Evolutionary conservation across 2,329 filamentous ascomycete genomes (phyloP), one percentile per base, ranked within the genome.

Genomic region (Aaosphaeria arxii): DNA sequence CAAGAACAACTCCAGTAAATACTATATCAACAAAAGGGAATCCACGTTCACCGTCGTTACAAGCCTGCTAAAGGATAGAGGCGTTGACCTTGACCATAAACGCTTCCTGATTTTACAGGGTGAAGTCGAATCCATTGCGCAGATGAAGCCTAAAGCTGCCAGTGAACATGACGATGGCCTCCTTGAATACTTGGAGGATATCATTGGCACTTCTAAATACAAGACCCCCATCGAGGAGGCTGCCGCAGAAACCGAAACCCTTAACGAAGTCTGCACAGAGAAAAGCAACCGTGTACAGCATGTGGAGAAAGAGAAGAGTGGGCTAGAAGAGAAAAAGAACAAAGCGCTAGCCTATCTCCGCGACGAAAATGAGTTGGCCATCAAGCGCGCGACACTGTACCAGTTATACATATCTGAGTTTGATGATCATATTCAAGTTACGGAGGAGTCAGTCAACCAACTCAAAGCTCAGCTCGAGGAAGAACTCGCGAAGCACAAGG

Each of bases 151-250:
- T 13, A 99, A 99, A 71, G 94, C 95, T 4, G 86, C 82, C 39
- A 92, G 89, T 59, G 94, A 99, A 69, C 92, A 97, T 64, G 94
- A 99, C 52, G 94, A 99, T 62, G 94, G 94, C 9, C 81, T 99
- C 4, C 79, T 99, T 13, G 94, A 99, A 70, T 99, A 99, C 56
- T 82, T 99, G 0, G 94, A 99, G 69, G 94, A 99, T 63, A 99
- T 99, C 52, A 97, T 99, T 60, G 94, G 95, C 53, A 99, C 94
- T 0, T 97, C 94, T 5, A 96, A 96, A 69, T 99, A 99, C 76
- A 99, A 99, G 74, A 83, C 88, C 0, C 92, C 94, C 0, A 99
- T 99, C 54, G 94, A 99, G 59, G 94, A 99, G 73, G 86, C 91
- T 1, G 92, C 91, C 0, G 75, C 86, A 1, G 89, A 97, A 70